Evolutionary conservation across 345 rosid genomes (phyloP).

Genomic region (Raphanus sativus): DNA sequence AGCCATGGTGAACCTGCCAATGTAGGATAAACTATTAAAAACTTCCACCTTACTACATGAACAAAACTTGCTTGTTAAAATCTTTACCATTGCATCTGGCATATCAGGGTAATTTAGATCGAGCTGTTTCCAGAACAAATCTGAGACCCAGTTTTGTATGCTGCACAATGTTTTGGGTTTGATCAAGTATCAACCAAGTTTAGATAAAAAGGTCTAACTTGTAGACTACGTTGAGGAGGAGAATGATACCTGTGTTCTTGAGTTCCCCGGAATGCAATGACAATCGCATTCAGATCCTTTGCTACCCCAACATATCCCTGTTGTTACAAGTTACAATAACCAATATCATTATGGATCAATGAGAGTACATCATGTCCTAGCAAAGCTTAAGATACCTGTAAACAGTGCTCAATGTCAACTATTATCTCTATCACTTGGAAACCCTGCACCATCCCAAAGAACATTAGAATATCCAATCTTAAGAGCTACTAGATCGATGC

Average conservation of each 20-base stretch:
- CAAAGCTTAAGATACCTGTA: constrained; percentile 51
- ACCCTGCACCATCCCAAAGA: constrained; percentile 54
- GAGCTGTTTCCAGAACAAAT: constrained; percentile 91
- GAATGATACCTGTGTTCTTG: constrained; percentile 39
- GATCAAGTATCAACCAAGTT: constrained; percentile 16
- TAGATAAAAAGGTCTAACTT: neutral
- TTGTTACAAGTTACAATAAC: constrained; percentile 9
- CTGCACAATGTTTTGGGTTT: constrained; percentile 40
- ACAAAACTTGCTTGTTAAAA: constrained; percentile 6
- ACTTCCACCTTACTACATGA: neutral
- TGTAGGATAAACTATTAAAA: neutral
- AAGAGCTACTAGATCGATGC: neutral
- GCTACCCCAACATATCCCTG: constrained; percentile 58
- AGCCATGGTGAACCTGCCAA: constrained; percentile 89
- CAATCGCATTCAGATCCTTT: constrained; percentile 34
- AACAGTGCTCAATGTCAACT: constrained; percentile 77
- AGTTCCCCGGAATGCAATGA: constrained; percentile 40
- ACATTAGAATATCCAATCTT: constrained; percentile 4
- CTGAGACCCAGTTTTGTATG: constrained; percentile 92
- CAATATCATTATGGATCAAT: neutral
- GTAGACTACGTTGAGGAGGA: neutral
- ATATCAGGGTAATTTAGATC: constrained; percentile 90
- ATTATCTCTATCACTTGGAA: constrained; percentile 79
- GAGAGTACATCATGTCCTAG: neutral
- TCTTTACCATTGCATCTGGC: constrained; percentile 93